Evolutionary conservation across 2,329 filamentous ascomycete species (phyloP), one percentile per base, ranked within the genome.

Genomic region (Botrytis byssoidea): DNA sequence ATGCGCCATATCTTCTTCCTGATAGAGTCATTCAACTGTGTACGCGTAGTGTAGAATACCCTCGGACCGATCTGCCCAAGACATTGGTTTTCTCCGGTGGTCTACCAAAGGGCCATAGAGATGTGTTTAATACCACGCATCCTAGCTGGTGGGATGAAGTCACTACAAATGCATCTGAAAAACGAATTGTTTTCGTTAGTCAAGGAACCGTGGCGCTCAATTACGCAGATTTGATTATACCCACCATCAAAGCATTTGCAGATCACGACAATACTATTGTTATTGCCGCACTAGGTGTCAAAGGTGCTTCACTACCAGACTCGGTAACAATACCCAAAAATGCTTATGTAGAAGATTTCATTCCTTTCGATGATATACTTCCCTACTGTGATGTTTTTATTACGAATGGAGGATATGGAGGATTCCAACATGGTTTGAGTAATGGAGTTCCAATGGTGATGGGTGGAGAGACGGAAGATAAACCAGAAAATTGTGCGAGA

Each of bases 141-240:
- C 86, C 86, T 1, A 46, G 76, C 10, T 88, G 85, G 84, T 88
- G 85, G 85, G 66, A 80, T 2, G 82, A 84, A 12, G 79, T 88
- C 18, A 76, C 81, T 5, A 68, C 76, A 18, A 82, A 83, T 60
- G 78, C 81, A 60, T 82, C 81, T 61, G 79, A 81, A 67, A 82
- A 81, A 44, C 55, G 57, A 3, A 78, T 83, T 16, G 73, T 83
- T 8, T 76, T 81, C 29, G 82, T 83, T 4, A 81, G 78, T 29
- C 82, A 83, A 71, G 82, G 82, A 3, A 82, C 81, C 14, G 71
- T 82, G 0, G 77, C 76, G 9, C 73, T 78, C 37, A 73, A 81
- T 32, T 79, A 77, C 29, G 74, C 78, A 6, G 77, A 82, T 16
- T 75, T 83, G 5, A 76, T 83, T n/a, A 72, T 82, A 10, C 82